Conservation (phyloP, 1,139 yeast species). For the Sugiyamaella xylanicola region DNA sequence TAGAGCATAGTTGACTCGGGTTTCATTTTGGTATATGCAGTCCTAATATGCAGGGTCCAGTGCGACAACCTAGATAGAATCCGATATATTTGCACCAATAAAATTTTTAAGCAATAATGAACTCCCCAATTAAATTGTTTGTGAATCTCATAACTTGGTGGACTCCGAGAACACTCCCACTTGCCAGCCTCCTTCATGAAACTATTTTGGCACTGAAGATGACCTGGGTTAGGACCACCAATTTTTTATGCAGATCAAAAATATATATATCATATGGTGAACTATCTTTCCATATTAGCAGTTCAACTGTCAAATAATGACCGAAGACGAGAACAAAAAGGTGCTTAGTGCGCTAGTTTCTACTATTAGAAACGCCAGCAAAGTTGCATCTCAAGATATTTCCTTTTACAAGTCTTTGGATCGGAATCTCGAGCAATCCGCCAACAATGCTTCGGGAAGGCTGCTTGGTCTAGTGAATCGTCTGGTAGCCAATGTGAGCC, state of each 20-base stretch:
- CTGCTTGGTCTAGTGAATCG: constrained; percentile 58
- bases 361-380: constrained; percentile 68
- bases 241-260: constrained; percentile 11
- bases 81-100: no score
- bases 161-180: no score
- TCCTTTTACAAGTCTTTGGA: constrained; percentile 75
- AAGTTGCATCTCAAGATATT: constrained; percentile 79
- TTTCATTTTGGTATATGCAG: no score
- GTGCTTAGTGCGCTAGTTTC: constrained; percentile 30
- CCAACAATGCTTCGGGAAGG: constrained; percentile 49
- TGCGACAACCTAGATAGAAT: no score
- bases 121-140: no score
- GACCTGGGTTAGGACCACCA: constrained; percentile 5
- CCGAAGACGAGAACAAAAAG: constrained; percentile 29
- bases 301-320: neutral
- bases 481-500: constrained; percentile 51
- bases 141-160: no score
- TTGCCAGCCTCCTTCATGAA: no score
- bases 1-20: no score
- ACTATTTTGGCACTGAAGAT: no score
- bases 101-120: no score
- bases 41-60: no score
- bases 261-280: neutral
- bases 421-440: constrained; percentile 47
- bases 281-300: neutral